Base-by-base conservation (phyloP, 371 early-diverging fungal species). In the Smittium mucronatum region DNA sequence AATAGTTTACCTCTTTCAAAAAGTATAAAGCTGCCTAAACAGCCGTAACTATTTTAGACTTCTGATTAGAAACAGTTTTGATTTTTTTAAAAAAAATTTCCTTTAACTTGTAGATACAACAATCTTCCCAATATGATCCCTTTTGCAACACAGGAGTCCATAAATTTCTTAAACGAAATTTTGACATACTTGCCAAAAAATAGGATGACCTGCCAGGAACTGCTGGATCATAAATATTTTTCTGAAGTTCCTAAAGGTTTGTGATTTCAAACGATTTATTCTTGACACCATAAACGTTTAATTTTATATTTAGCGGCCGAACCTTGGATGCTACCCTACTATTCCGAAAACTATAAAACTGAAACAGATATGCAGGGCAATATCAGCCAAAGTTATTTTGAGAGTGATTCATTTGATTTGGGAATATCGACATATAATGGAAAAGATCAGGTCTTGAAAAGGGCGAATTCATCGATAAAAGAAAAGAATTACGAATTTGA, bases 171-270 rank as follows among this genome's bases (percentile, higher is more conserved):
- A 28, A 21, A 15, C 5, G 32, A 25, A 2, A 5, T 64, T 26
- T 26, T 64, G 32, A 64, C 16, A 29, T 64, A 64, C 32, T 25
- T 34, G 21, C 99, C 99, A 0, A 76, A 77, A 21, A 82, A 88
- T 70, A 80, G 98, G 5, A 92, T 94, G 64, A 87, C 93, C 16
- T 96, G 95, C 0, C 85, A 88, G 69, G 85, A 92, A 64, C 91
- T 93, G 0, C 74, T 97, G 29, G 75, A 84, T 0, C 92, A 93
- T 72, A 88, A 90, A 30, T 95, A 91, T 71, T 96, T 97, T 74
- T 80, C 81, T 15, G 95, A 94, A 76, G 81, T 83, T 28, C 97
- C 97, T 21, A 33, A 36, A 64, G 64, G 64, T 64, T 15, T 11
- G 63, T n/a, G n/a, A n/a, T n/a, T 30, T 30, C 16, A 61, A 11